Evolutionary conservation across 805 yeast species (phyloP), one percentile per base, ranked within the genome.

Genomic region (Saccharomycopsis fodiens): DNA sequence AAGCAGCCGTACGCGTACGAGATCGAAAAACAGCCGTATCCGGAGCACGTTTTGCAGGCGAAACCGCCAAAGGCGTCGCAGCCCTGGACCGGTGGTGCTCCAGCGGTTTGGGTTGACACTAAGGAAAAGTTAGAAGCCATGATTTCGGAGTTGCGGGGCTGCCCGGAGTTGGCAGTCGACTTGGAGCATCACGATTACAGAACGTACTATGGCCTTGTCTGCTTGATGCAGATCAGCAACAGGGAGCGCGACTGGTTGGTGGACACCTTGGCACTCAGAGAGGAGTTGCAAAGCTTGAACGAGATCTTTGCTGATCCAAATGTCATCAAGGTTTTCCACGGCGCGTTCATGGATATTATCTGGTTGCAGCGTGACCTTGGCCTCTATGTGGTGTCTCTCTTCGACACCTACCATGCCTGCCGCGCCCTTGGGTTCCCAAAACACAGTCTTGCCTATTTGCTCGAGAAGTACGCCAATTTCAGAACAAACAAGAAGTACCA

Each of bases 281-380:
- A 83, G 34, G 85, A 85, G 49, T 66, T 93, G 41, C 66, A 72
- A 40, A 62, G 63, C 1, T 65, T 93, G 46, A 93, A 93, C 64
- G 69, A 66, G 37, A 76, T 91, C 1, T 87, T 91, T 53, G 74
- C 97, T 2, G 69, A 93, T 62, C 97, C 97, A 0, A 54, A 64
- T 3, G 79, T 91, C 27, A 68, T 86, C 23, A 93, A 93, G 59
- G 94, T 93, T 1, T 78, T 93, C 54, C 99, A 93, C 61, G 99
- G 99, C 50, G 96, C 98, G 0, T 81, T 78, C 55, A 88, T 87
- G 95, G 99, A 93, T 68, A 84, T 93, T 3, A 80, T 87, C 38
- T 93, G 99, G 99, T 68, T 93, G 30, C 99, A 93, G 66, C 72
- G 97, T 52, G 98, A 93, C 59, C 70, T 93, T 46, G 99, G 99